A percentile compares a stretch with the other conserved stretches of the same genome.
Evolutionary conservation across 768 basidiomycete species (phyloP).

Genomic region (Rhodotorula babjevae): DNA sequence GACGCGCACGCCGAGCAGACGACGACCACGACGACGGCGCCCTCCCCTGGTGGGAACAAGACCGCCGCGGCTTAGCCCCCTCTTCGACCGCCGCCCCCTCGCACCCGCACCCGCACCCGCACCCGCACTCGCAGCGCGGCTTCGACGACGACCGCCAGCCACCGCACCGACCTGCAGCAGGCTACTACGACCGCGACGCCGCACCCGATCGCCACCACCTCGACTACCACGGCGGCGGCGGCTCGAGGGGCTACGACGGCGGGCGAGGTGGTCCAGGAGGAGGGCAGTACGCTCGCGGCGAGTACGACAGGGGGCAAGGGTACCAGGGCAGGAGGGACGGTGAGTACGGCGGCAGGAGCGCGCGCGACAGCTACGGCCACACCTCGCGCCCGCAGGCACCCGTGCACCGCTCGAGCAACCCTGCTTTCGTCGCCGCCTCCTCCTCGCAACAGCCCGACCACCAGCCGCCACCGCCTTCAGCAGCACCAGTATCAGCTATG

Average conservation of each 20-base stretch:
- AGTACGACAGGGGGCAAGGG: not conserved
- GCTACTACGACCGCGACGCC: not conserved
- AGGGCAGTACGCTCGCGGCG: not conserved
- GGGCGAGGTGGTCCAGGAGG: not conserved
- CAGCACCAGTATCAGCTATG: not conserved
- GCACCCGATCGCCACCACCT: not conserved
- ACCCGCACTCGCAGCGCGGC: not conserved
- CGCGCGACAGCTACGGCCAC: conserved; percentile 1
- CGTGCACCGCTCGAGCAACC: not conserved
- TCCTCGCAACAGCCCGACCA: not conserved
- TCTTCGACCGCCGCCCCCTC: not conserved
- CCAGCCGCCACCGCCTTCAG: not conserved
- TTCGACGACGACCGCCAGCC: not conserved
- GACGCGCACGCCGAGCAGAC: not conserved
- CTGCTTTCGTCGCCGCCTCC: not conserved
- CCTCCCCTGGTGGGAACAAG: conserved; percentile 34
- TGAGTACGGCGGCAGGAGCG: not conserved
- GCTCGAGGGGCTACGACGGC: not conserved
- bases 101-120: not conserved
- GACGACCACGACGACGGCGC: conserved; percentile 9
- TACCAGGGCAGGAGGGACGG: not conserved
- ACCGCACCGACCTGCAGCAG: too few species aligned
- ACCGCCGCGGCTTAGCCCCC: not conserved
- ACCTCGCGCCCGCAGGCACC: not conserved
- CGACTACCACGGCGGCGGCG: too few species aligned